These are phyloP conservation scores for Colletotrichum acutatum DNA, from an alignment of 2,329 filamentous ascomycete species.

Conservation along the genomic window DNA sequence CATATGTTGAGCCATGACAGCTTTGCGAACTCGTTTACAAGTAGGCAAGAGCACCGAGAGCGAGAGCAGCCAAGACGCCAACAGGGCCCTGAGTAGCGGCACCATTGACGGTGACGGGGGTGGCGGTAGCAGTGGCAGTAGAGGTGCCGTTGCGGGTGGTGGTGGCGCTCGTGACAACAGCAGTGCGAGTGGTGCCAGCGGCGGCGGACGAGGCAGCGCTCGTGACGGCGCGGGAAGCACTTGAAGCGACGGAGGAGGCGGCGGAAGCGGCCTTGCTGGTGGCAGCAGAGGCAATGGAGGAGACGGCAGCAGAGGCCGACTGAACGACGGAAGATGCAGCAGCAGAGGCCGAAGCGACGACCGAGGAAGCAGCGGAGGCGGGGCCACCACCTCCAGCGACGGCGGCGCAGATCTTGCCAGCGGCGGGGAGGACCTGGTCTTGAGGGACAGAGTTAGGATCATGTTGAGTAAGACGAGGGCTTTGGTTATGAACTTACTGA, in stretches of 20 bases:
- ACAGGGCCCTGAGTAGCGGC: slow-evolving; percentile 12
- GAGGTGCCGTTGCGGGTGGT: slow-evolving; percentile 15
- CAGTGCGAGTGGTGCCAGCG: neutral
- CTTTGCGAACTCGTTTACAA: neutral
- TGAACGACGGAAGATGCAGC: neutral
- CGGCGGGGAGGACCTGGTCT: slow-evolving; percentile 33
- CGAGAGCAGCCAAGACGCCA: slow-evolving; percentile 16
- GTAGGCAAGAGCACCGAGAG: slow-evolving; percentile 23
- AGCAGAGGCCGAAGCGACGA: neutral
- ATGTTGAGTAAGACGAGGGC: neutral
- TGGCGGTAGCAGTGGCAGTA: neutral
- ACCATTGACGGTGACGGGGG: slow-evolving; percentile 24
- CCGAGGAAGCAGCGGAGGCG: neutral
- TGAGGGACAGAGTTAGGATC: neutral
- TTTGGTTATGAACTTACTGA: slow-evolving; percentile 6
- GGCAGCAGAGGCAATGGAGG: neutral
- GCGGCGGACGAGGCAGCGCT: neutral
- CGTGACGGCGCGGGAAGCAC: neutral
- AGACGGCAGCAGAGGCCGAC: neutral
- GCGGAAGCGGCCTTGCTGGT: neutral
- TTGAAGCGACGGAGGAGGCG: neutral
- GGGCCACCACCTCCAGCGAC: neutral
- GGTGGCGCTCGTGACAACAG: slow-evolving; percentile 14
- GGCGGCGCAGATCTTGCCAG: slow-evolving; percentile 3
- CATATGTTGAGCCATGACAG: neutral